Evolutionary conservation across 441 rosid species (phyloP), one percentile per base, ranked within the genome.

Genomic region (Breynia disticha): DNA sequence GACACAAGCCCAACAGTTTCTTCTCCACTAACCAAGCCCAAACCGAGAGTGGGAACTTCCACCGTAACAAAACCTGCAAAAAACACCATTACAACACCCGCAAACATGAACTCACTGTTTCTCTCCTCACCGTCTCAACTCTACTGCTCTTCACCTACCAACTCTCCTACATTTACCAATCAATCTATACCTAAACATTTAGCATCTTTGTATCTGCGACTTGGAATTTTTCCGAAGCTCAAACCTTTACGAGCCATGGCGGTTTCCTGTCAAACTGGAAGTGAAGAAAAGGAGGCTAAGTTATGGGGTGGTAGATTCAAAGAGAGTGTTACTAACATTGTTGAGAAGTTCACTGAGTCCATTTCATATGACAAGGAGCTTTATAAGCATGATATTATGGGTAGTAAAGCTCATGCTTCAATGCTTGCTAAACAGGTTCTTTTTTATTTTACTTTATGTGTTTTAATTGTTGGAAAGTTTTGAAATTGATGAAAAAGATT

Each of bases 281-380:
- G 47, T 45, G 61, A 56, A 56, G 61, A 56, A 56, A 88, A 84
- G 70, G 97, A 91, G 80, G 60, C 63, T 17, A 91, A 91, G 81
- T 71, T 91, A 10, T 91, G 97, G 95, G 98, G 98, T 0, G 98
- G 98, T 16, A 83, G 98, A 67, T 91, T 91, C 65, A 79, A 88
- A 56, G 91, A 84, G 81, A 79, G 84, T 59, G 94, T 89, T 21
- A 82, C 95, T 1, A 85, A 76, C 50, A 64, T 60, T 10, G 98
- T 88, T n/a, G 97, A 88, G 86, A 78, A 75, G 69, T 91, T 91
- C 73, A 91, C 97, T 0, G 98, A 93, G 67, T 93, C 96, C 18
- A 75, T 93, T 45, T 93, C 98, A 0, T 88, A 78, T 42, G 98
- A 93, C 59, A 88, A 86, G 77, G 72, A 67, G 67, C 70, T 93